Conservation (phyloP, 257 asterid species). For the Solanum phureja region DNA sequence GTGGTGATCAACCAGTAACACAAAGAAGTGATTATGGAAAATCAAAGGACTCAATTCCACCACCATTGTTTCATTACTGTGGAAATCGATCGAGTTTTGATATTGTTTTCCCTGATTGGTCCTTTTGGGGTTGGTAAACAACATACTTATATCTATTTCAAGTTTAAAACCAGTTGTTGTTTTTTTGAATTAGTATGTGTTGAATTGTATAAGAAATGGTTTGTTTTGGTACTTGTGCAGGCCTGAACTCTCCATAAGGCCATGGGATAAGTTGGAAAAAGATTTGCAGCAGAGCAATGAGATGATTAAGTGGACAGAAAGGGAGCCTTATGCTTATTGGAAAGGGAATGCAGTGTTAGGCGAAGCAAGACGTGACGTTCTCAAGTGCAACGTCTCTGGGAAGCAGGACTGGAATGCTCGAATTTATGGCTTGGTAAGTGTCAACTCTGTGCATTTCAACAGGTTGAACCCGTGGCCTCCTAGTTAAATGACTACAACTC, state of each 20-base stretch:
- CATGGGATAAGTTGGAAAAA: constrained; percentile 59
- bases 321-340: constrained; percentile 87
- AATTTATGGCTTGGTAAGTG: constrained; percentile 45
- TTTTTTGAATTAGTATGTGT: neutral
- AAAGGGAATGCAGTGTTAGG: constrained; percentile 48
- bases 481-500: neutral
- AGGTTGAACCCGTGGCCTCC: neutral
- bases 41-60: constrained; percentile 20
- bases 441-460: neutral
- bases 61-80: constrained; percentile 71
- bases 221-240: constrained; percentile 17
- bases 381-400: constrained; percentile 44
- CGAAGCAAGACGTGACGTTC: constrained; percentile 24
- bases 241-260: constrained; percentile 77
- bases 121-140: constrained; percentile 99
- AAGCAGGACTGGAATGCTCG: constrained; percentile 47
- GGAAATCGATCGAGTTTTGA: constrained; percentile 47
- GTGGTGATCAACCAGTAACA: constrained; percentile 52
- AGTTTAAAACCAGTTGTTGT: neutral
- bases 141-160: constrained; percentile 13
- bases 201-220: neutral
- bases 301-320: constrained; percentile 48
- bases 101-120: constrained; percentile 84
- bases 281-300: constrained; percentile 43
- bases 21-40: constrained; percentile 16